phyloP scores from a whole-genome alignment of 176 grass and related monocot genomes.

The Raddia distichophylla region DNA sequence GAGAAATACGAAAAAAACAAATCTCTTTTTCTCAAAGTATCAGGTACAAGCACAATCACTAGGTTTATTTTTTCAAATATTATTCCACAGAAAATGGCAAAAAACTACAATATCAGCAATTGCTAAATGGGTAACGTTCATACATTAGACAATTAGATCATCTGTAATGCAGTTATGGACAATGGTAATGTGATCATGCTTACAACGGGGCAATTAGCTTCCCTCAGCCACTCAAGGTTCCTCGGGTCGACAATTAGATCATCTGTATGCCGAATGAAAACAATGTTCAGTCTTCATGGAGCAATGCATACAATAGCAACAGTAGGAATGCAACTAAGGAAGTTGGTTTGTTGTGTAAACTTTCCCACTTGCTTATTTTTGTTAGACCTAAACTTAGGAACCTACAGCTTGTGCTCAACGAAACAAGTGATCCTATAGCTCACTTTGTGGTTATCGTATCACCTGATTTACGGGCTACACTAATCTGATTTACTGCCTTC shows the following conservation, averaged over 20 bases:
- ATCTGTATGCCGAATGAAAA: slow-evolving; percentile 53
- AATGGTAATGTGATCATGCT: slow-evolving; percentile 44
- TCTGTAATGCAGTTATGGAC: slow-evolving; percentile 5
- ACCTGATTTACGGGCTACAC: slow-evolving; percentile 17
- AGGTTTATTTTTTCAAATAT: background rate
- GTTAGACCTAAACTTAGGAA: background rate
- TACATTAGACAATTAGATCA: slow-evolving; percentile 32
- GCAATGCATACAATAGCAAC: background rate
- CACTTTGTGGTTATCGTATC: background rate
- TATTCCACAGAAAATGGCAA: background rate
- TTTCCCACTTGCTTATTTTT: slow-evolving; percentile 12
- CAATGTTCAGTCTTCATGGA: slow-evolving; percentile 1
- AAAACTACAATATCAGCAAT: slow-evolving; percentile 3
- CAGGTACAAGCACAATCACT: background rate
- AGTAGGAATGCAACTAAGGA: background rate
- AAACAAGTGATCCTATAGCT: background rate
- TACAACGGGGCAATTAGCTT: slow-evolving; percentile 96
- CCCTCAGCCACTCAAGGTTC: slow-evolving; percentile 95
- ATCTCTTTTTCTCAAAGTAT: background rate
- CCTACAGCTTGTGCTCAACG: background rate
- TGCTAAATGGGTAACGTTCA: background rate
- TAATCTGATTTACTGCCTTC: slow-evolving; percentile 10
- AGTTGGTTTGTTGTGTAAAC: background rate
- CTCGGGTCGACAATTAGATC: slow-evolving; percentile 98
- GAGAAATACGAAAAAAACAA: background rate